Conservation (phyloP, 805 yeast genomes). For the Cyberlindnera xylosilytica region DNA sequence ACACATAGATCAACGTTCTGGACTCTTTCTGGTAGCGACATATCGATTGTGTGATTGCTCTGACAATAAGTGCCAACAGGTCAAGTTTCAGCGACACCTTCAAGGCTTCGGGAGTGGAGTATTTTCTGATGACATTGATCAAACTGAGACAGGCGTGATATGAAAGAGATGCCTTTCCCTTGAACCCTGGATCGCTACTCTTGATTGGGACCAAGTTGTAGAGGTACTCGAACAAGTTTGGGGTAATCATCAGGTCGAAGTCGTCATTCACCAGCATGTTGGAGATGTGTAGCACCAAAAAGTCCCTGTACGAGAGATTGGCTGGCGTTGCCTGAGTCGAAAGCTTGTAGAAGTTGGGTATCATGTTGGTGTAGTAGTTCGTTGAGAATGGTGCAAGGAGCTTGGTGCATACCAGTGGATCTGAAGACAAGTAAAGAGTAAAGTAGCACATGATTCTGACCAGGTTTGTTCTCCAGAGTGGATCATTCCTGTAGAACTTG, state of each 20-base stretch:
- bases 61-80: constrained; percentile 53
- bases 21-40: constrained; percentile 51
- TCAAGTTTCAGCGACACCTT: constrained; percentile 45
- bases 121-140: constrained; percentile 37
- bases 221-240: constrained; percentile 54
- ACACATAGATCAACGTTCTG: constrained; percentile 48
- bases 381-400: constrained; percentile 45
- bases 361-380: constrained; percentile 38
- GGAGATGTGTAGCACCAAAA: constrained; percentile 51
- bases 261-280: constrained; percentile 36
- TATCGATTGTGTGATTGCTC: constrained; percentile 52
- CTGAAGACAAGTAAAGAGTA: constrained; percentile 46
- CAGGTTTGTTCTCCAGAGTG: constrained; percentile 35
- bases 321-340: constrained; percentile 33
- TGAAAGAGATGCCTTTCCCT: constrained; percentile 33
- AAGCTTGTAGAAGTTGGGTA: constrained; percentile 54
- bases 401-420: constrained; percentile 34
- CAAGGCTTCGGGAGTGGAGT: constrained; percentile 26
- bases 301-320: constrained; percentile 58
- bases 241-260: constrained; percentile 34
- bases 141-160: constrained; percentile 48
- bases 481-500: constrained; percentile 41
- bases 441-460: constrained; percentile 52
- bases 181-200: constrained; percentile 32
- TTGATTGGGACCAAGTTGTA: constrained; percentile 56